Conservation (phyloP, 352 stramenopile genomes). For the Phytophthora ramorum region DNA sequence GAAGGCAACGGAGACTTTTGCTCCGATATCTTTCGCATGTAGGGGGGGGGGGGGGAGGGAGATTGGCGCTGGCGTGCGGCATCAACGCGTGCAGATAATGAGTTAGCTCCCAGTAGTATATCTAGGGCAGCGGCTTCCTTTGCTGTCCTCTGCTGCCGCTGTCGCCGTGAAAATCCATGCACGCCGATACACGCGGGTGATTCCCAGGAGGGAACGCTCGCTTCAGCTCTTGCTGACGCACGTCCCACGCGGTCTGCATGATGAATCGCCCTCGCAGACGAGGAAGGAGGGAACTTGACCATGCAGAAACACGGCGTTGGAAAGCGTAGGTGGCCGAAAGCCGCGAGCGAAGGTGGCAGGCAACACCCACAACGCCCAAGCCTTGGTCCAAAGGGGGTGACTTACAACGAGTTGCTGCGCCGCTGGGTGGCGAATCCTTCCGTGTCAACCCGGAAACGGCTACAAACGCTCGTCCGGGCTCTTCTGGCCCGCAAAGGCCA, state of each 20-base stretch:
- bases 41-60: too few species aligned
- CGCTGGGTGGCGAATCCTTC: not conserved
- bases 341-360: not conserved
- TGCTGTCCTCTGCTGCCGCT: not conserved
- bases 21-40: constrained; percentile 15
- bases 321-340: constrained; percentile 35
- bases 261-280: constrained; percentile 27
- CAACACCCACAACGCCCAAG: not conserved
- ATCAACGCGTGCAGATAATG: too few species aligned
- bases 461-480: not conserved
- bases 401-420: too few species aligned
- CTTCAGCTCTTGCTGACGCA: constrained; percentile 14
- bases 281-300: constrained; percentile 40
- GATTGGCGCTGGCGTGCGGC: not conserved
- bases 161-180: constrained; percentile 1
- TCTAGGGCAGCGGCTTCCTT: not conserved
- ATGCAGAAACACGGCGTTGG: constrained; percentile 28
- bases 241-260: constrained; percentile 16
- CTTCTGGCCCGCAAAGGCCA: not conserved
- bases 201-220: constrained; percentile 2
- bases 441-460: constrained; percentile 13
- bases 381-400: not conserved
- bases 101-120: too few species aligned
- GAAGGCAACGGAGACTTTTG: constrained; percentile 7
- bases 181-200: not conserved